A percentile compares a stretch with the other conserved stretches of the same genome.
Evolutionary conservation across 306 rosid genomes (phyloP).

Genomic region (Ceratonia siliqua): DNA sequence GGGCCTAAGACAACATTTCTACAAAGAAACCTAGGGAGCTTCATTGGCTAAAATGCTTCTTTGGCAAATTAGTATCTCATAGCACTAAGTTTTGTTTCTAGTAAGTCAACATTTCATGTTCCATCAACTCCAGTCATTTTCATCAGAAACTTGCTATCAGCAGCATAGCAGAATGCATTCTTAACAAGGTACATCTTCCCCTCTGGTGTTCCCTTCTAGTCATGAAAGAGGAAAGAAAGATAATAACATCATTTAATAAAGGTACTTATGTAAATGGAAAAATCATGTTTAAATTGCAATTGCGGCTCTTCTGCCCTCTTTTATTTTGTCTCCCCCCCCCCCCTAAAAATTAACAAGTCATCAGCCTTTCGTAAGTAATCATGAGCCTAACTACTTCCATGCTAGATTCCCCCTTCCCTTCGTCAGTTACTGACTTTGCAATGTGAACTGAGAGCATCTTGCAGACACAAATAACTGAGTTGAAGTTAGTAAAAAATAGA

Average conservation of each 20-base stretch:
- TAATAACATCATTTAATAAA: neutral
- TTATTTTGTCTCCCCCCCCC: neutral
- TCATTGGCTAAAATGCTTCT: neutral
- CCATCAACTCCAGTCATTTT: neutral
- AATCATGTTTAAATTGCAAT: neutral
- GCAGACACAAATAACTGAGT: neutral
- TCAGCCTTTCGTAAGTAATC: neutral
- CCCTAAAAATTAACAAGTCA: neutral
- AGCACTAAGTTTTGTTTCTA: neutral
- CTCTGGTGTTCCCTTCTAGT: neutral
- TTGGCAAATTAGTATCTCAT: neutral
- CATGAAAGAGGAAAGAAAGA: neutral
- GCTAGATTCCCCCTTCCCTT: neutral
- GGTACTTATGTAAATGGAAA: neutral
- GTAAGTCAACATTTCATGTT: neutral
- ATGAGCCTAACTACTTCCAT: neutral
- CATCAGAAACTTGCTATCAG: neutral
- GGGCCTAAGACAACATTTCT: neutral
- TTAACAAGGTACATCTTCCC: neutral
- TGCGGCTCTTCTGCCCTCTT: neutral
- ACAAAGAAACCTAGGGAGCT: neutral
- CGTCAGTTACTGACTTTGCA: neutral
- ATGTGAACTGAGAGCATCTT: slow-evolving; percentile 1
- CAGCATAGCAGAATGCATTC: neutral
- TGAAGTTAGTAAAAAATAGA: neutral